Evolutionary conservation across 768 basidiomycete species (phyloP), one percentile per base, ranked within the genome.

Genomic region (Phanerochaete carnosa): DNA sequence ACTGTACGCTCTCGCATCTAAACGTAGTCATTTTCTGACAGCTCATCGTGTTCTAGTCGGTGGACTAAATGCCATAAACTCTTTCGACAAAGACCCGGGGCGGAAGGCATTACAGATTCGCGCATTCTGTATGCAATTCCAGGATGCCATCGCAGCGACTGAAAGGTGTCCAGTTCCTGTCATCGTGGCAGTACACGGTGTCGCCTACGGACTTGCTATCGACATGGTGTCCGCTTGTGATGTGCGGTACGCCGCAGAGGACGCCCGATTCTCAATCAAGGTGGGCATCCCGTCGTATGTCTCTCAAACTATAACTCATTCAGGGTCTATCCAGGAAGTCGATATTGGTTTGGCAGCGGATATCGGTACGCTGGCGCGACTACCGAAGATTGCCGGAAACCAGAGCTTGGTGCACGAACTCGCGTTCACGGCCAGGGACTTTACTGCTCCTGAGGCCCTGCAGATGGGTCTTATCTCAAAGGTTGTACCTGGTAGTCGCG

Each of bases 301-400:
- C 15, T 49, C 1, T 23, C 39, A 63, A 51, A 56, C 25, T 30
- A 59, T 54, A 9, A 45, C 49, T 64, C 28, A 45, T 19, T 53
- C 45, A 58, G 16, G 26, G 49, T n/a, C n/a, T 9, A 23, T 46
- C 13, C 67, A 93, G 91, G 92, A 95, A 79, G 87, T 93, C 2
- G 90, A 94, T 68, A 81, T 94, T 26, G 94, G 90, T 0, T 77
- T 96, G 0, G 94, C 94, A 2, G 88, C 94, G 0, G 94, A 95
- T 69, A 86, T 95, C 43, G 95, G 95, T 0, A 86, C 92, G 0
- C 83, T 96, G 6, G 90, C 94, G 1, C 85, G 87, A 54, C 76
- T 95, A 6, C 92, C 90, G 0, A 91, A 92, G 66, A 79, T 91
- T 49, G 81, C 83, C 0, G 91, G 86, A 0, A 94, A 93, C 73